Evolutionary conservation across 768 basidiomycete genomes (phyloP).

Genomic region (Lactarius hatsudake): DNA sequence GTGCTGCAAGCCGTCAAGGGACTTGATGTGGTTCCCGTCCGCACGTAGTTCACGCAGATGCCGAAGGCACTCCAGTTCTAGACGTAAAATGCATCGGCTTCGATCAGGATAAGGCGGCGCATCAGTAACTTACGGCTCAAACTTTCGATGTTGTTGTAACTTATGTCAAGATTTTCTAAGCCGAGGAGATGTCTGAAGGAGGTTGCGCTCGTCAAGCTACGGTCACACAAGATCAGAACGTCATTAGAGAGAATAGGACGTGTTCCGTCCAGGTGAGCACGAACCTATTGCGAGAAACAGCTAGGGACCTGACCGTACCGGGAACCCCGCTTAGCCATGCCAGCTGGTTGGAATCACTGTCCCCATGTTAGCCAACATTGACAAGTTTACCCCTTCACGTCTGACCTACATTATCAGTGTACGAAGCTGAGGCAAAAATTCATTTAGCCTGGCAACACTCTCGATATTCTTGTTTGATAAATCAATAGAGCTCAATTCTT

Average conservation of each 20-base stretch:
- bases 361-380: conserved; percentile 4
- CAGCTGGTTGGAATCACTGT: conserved; percentile 70
- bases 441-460: conserved; percentile 81
- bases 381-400: not conserved
- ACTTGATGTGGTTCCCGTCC: conserved; percentile 79
- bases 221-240: conserved; percentile 21
- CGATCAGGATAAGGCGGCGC: conserved; percentile 24
- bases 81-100: conserved; percentile 25
- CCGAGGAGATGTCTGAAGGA: conserved; percentile 85
- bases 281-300: conserved; percentile 72
- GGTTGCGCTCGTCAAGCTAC: conserved; percentile 78
- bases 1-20: conserved; percentile 70
- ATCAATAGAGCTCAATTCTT: conserved; percentile 70
- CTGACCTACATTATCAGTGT: conserved; percentile 67
- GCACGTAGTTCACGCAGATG: conserved; percentile 87
- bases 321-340: conserved; percentile 82
- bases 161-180: conserved; percentile 88
- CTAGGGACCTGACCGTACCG: conserved; percentile 66
- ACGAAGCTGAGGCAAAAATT: conserved; percentile 84
- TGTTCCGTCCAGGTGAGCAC: conserved; percentile 29
- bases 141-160: conserved; percentile 84
- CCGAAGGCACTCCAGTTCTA: conserved; percentile 81
- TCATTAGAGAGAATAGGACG: conserved; percentile 3
- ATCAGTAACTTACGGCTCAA: conserved; percentile 56
- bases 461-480: conserved; percentile 70